Base-by-base conservation (phyloP, 1,284 basidiomycete genomes). In the Schizophyllum commune region DNA sequence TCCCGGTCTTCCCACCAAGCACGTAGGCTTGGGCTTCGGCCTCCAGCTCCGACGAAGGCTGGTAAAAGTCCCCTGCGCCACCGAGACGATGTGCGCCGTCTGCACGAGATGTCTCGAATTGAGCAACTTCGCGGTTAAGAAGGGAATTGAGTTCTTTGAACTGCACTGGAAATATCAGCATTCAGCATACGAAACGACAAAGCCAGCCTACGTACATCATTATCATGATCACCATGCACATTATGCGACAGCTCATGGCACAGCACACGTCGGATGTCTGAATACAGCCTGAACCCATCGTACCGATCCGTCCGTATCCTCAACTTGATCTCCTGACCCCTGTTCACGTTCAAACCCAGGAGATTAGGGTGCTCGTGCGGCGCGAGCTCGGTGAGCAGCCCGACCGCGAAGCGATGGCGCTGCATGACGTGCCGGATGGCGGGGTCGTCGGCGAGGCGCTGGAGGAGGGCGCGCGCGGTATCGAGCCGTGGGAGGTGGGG, bases 171-270 rank as follows among this genome's bases (percentile, higher is more conserved):
- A 54, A n/a, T 51, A 51, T 51, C 47, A n/a, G 11, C 47, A 51
- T n/a, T 51, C 11, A 51, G 11, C 47, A 51, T 11, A 51, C 47
- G 11, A 11, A 11, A 11, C n/a, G n/a, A 51, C 47, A 51, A n/a
- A n/a, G n/a, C n/a, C n/a, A n/a, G n/a, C n/a, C n/a, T n/a, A n/a
- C 86, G 68, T 64, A 90, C 90, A 65, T 88, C 82, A 58, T 90
- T 79, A 66, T 88, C 85, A 67, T 92, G 89, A 61, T 85, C 82
- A 1, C 82, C 76, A 81, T 84, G 86, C 0, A 85, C 79, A 66
- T 91, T 92, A 70, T 92, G 90, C 27, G 87, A 75, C 33, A 92
- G 73, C 68, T 92, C 90, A 70, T 92, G 89, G 67, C 88, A 88
- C 5, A 92, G 76, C 13, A 90, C 87, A 21, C 80, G 75, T 54